Evolutionary conservation across 2,329 filamentous ascomycete species (phyloP).

Genomic region (Pezicula radicicola): DNA sequence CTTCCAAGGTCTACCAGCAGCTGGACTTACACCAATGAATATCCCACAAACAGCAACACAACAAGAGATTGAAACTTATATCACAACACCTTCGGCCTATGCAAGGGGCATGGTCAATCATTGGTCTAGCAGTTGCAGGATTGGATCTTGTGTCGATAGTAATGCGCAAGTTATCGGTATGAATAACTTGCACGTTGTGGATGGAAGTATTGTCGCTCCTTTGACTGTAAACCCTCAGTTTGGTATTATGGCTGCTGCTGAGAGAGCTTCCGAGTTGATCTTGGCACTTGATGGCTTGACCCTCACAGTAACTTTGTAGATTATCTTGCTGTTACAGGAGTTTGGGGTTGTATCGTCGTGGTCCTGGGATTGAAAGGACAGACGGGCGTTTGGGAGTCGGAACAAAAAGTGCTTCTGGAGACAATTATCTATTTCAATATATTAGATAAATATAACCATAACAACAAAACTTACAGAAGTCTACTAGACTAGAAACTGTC

Average conservation of each 20-base stretch:
- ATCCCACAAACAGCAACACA: constrained; percentile 41
- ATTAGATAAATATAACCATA: no score
- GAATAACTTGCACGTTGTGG: constrained; percentile 48
- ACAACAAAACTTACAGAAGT: no score
- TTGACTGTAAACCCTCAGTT: constrained; percentile 53
- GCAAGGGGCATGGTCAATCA: constrained; percentile 49
- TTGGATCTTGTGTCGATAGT: constrained; percentile 46
- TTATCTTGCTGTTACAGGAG: no score
- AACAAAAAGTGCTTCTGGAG: no score
- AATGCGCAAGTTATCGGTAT: constrained; percentile 45
- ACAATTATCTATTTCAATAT: no score
- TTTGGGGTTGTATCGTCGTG: no score
- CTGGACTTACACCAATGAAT: constrained; percentile 45
- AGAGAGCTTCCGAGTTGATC: constrained; percentile 48
- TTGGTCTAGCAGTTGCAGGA: constrained; percentile 49
- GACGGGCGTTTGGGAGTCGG: no score
- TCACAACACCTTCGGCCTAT: constrained; percentile 44
- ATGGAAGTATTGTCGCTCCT: constrained; percentile 46
- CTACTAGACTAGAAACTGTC: no score
- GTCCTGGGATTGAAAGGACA: no score
- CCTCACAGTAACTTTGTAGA: background rate
- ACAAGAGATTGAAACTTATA: constrained; percentile 46
- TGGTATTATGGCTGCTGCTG: constrained; percentile 50
- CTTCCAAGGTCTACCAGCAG: constrained; percentile 40
- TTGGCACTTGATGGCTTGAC: constrained; percentile 14